Evolutionary conservation across 2,329 filamentous ascomycete species (phyloP).

Genomic region (Fusarium abutilonis): DNA sequence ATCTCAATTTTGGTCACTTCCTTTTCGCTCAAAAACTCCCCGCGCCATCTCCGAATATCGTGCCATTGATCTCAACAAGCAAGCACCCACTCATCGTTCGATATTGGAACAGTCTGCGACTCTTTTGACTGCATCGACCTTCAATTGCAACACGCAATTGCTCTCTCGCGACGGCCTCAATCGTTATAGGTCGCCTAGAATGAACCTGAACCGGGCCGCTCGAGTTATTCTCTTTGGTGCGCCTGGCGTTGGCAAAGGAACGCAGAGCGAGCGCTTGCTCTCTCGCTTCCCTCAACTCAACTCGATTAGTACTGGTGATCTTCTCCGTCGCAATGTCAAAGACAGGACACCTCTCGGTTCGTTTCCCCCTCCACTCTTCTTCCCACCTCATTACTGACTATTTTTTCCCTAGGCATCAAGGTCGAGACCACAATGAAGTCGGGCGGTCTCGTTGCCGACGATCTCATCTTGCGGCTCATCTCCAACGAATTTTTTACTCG

Average conservation of each 20-base stretch:
- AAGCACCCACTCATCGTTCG: constrained; percentile 7
- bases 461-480: constrained; percentile 91
- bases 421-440: constrained; percentile 89
- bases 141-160: neutral
- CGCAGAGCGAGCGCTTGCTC: constrained; percentile 90
- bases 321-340: constrained; percentile 92
- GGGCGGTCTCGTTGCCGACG: constrained; percentile 90
- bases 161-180: constrained; percentile 31
- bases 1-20: neutral
- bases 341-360: constrained; percentile 84
- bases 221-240: constrained; percentile 95
- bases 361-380: constrained; percentile 35
- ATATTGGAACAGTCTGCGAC: neutral
- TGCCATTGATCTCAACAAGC: constrained; percentile 35
- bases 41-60: constrained; percentile 27
- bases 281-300: constrained; percentile 87
- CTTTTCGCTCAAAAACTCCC: constrained; percentile 32
- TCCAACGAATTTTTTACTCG: constrained; percentile 85
- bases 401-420: constrained; percentile 74
- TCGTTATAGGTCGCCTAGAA: constrained; percentile 49
- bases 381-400: constrained; percentile 8
- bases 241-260: constrained; percentile 97
- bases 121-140: neutral
- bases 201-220: constrained; percentile 81
- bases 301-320: constrained; percentile 91